A percentile compares a stretch with the other conserved stretches of the same genome.
Conservation (phyloP, 495 filamentous ascomycete species). For the Aspergillus biplanus region DNA sequence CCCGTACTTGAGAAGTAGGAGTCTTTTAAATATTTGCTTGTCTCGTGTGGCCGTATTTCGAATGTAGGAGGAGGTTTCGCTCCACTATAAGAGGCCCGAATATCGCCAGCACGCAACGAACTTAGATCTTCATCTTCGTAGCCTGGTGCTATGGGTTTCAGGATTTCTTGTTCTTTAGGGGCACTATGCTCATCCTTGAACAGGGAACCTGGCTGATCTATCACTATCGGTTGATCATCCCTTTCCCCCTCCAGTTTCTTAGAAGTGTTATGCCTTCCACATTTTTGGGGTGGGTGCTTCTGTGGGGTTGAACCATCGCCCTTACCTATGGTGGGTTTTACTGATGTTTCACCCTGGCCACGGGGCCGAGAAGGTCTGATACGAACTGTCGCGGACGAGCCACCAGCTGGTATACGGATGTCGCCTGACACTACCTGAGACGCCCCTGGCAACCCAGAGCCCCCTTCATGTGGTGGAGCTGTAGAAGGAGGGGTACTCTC, state of each 20-base stretch:
- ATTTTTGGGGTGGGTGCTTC: not conserved
- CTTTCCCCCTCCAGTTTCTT: not conserved
- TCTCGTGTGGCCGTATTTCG: slow-evolving; percentile 11
- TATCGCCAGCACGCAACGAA: slow-evolving; percentile 51
- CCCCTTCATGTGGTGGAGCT: too few relatives aligned
- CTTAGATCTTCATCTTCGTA: slow-evolving; percentile 44
- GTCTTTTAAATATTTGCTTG: not conserved
- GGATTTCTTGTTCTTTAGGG: not conserved
- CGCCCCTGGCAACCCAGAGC: too few relatives aligned
- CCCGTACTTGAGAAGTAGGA: too few relatives aligned
- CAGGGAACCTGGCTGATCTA: slow-evolving; percentile 7
- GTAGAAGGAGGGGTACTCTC: not conserved
- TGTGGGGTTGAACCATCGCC: not conserved
- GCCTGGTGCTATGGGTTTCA: not conserved
- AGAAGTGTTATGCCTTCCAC: not conserved
- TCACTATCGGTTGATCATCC: not conserved
- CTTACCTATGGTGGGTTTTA: too few relatives aligned
- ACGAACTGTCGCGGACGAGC: not conserved
- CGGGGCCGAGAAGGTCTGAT: not conserved
- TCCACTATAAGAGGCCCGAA: slow-evolving; percentile 46
- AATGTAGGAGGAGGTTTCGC: slow-evolving; percentile 21
- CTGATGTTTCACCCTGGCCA: not conserved
- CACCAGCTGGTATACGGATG: not conserved
- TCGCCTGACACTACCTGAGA: not conserved
- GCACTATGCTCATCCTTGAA: not conserved